Percentiles rank a stretch among this genome's conserved stretches.
These are phyloP conservation scores for Fraxinus cuspidata DNA, from an alignment of 257 asterid species.

Conservation along the genomic window DNA sequence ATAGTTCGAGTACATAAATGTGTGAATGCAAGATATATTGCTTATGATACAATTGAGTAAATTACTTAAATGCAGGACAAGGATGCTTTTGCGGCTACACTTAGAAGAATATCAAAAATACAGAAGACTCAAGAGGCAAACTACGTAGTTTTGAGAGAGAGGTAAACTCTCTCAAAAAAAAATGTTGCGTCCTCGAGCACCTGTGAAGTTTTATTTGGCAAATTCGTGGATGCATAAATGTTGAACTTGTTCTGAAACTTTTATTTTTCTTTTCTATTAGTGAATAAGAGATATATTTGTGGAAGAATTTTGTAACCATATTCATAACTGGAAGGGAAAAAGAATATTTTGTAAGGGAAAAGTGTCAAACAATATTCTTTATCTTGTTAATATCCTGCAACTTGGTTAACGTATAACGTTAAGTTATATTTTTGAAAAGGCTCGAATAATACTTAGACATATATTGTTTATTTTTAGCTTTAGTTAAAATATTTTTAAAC, in stretches of 20 bases:
- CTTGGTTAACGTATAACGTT: too few species aligned
- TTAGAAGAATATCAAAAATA: conserved; percentile 87
- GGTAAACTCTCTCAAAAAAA: conserved; percentile 9
- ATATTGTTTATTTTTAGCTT: too few species aligned
- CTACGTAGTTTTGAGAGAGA: conserved; percentile 72
- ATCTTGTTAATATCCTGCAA: too few species aligned
- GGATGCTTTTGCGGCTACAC: conserved; percentile 73
- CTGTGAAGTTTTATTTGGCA: neutral
- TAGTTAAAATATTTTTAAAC: too few species aligned
- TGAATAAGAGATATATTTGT: neutral
- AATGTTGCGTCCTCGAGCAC: neutral
- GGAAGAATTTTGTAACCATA: neutral
- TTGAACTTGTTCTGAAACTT: neutral
- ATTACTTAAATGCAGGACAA: conserved; percentile 65
- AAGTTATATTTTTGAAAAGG: too few species aligned
- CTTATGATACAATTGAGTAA: neutral
- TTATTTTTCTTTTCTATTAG: neutral
- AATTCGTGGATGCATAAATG: neutral
- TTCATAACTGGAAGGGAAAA: neutral
- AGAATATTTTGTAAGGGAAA: too few species aligned
- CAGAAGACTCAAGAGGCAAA: conserved; percentile 63
- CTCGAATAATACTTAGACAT: too few species aligned
- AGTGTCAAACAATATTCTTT: too few species aligned
- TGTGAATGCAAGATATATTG: neutral
- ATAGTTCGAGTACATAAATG: neutral